phyloP scores from a whole-genome alignment of 805 yeast genomes.

The Cyberlindnera sargentensis region DNA sequence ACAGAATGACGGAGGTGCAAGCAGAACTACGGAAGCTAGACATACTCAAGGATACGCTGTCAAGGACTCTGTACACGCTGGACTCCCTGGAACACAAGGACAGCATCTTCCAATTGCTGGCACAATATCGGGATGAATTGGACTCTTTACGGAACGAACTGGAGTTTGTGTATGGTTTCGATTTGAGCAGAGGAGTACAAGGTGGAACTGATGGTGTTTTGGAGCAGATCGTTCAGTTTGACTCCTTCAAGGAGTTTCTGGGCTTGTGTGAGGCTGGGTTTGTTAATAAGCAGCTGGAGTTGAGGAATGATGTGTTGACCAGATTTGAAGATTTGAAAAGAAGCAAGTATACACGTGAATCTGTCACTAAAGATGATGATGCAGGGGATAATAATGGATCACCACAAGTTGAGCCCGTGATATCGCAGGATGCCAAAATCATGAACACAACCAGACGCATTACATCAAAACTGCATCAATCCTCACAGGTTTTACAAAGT shows the following conservation, averaged over 20 bases:
- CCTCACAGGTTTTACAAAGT: slow-evolving; percentile 20
- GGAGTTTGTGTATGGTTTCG: slow-evolving; percentile 15
- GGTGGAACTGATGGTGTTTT: neutral
- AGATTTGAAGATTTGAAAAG: slow-evolving; percentile 5
- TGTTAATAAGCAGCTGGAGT: slow-evolving; percentile 13
- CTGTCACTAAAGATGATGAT: neutral
- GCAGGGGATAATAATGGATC: neutral
- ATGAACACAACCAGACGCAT: slow-evolving; percentile 21
- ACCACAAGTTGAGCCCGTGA: neutral
- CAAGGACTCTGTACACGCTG: slow-evolving; percentile 5
- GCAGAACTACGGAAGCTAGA: slow-evolving; percentile 5
- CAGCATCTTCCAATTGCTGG: slow-evolving; percentile 11
- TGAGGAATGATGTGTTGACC: slow-evolving; percentile 2
- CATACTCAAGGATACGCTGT: slow-evolving; percentile 6
- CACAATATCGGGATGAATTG: slow-evolving; percentile 12
- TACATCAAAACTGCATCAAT: slow-evolving; percentile 18
- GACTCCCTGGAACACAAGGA: slow-evolving; percentile 10
- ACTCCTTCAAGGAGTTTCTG: slow-evolving; percentile 14
- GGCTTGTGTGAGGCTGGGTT: slow-evolving; percentile 11
- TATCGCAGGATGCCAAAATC: slow-evolving; percentile 14
- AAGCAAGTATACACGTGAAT: neutral
- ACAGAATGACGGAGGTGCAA: neutral
- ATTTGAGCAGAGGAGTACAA: slow-evolving; percentile 1
- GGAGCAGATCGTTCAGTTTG: slow-evolving; percentile 1
- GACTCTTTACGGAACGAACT: slow-evolving; percentile 9